These are phyloP conservation scores for Metschnikowia picachoensis DNA, from an alignment of 805 yeast species.

Conservation along the genomic window DNA sequence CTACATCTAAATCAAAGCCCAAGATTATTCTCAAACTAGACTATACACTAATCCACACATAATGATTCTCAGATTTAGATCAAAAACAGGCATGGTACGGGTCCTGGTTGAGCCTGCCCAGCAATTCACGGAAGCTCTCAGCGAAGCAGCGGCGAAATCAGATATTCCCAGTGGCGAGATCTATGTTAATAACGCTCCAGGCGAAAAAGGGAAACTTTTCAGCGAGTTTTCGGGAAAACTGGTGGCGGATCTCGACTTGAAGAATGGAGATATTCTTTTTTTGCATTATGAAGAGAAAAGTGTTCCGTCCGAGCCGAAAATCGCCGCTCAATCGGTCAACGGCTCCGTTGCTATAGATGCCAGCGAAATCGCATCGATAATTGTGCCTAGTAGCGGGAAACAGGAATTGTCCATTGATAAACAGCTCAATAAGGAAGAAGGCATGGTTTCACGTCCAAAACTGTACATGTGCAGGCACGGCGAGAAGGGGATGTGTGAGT, in stretches of 20 bases:
- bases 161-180: conserved; percentile 9
- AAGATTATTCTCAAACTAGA: too few species aligned
- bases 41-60: neutral
- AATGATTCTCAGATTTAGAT: conserved; percentile 63
- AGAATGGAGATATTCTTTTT: conserved; percentile 58
- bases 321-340: conserved; percentile 7
- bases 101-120: conserved; percentile 46
- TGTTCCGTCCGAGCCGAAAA: neutral
- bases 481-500: conserved; percentile 96
- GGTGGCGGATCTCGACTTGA: conserved; percentile 44
- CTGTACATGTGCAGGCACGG: conserved; percentile 78
- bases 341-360: conserved; percentile 10
- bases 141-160: conserved; percentile 31
- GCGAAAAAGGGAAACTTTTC: conserved; percentile 40
- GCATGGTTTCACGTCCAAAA: conserved; percentile 63
- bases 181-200: conserved; percentile 44
- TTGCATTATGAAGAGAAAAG: conserved; percentile 17
- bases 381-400: conserved; percentile 15
- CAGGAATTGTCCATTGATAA: conserved; percentile 66
- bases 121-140: conserved; percentile 44
- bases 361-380: conserved; percentile 1
- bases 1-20: too few species aligned
- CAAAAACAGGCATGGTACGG: conserved; percentile 81
- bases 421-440: conserved; percentile 58
- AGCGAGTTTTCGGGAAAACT: conserved; percentile 32